A percentile compares a stretch with the other conserved stretches of the same genome.
These are phyloP conservation scores for Leccinum fuscescens DNA, from an alignment of 1,284 basidiomycete species.

Conservation along the genomic window DNA sequence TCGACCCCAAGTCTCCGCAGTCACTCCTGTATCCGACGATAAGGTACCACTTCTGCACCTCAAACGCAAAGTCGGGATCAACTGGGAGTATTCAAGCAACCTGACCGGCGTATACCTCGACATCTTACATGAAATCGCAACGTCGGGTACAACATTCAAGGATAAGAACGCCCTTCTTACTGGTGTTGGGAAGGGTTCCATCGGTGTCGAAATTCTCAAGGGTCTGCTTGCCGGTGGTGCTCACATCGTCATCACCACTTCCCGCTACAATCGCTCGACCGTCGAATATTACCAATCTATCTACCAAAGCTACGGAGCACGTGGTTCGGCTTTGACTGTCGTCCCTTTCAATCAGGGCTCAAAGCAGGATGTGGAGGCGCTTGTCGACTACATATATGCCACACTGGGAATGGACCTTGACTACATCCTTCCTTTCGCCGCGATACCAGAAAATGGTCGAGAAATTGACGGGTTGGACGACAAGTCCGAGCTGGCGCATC, in stretches of 20 bases:
- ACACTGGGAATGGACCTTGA: constrained; percentile 94
- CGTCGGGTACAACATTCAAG: constrained; percentile 96
- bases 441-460: constrained; percentile 96
- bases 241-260: constrained; percentile 96
- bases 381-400: constrained; percentile 97
- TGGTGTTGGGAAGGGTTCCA: constrained; percentile 96
- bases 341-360: constrained; percentile 99
- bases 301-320: constrained; percentile 93
- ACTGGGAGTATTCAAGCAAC: constrained; percentile 97
- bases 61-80: constrained; percentile 94
- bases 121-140: constrained; percentile 95
- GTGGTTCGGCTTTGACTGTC: constrained; percentile 93
- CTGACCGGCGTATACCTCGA: constrained; percentile 95
- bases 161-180: constrained; percentile 98
- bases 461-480: constrained; percentile 98
- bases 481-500: constrained; percentile 95
- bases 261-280: constrained; percentile 88
- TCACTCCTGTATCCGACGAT: constrained; percentile 82
- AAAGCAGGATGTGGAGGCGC: constrained; percentile 94
- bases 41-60: constrained; percentile 94
- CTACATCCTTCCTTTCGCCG: constrained; percentile 97
- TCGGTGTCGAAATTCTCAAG: constrained; percentile 96
- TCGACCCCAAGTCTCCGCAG: constrained; percentile 77
- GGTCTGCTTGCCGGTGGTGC: constrained; percentile 95
- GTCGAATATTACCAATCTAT: constrained; percentile 99